Percentiles rank a stretch among this genome's conserved stretches.
phyloP scores from a whole-genome alignment of 75 land plant genomes.

The Sequoiadendron giganteum region DNA sequence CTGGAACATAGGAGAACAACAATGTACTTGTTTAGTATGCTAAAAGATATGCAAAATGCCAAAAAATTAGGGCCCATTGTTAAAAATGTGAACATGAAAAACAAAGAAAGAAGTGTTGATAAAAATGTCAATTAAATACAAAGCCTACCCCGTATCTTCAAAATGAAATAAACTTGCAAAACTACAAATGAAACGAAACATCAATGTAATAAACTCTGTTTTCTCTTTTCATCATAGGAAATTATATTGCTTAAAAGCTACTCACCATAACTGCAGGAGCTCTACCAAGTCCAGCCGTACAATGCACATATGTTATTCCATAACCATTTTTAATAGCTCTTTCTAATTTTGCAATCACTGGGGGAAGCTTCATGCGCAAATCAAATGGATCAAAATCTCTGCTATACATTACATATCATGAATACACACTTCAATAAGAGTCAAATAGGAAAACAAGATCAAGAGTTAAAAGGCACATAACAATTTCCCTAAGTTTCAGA shows the following conservation, averaged over 20 bases:
- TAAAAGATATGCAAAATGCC: background rate
- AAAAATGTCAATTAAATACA: background rate
- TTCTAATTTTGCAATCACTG: conserved; percentile 68
- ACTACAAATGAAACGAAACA: background rate
- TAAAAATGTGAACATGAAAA: background rate
- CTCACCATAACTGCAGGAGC: conserved; percentile 95
- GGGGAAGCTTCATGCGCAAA: conserved; percentile 81
- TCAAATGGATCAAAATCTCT: conserved; percentile 98
- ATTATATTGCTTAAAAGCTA: background rate
- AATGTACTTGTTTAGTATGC: background rate
- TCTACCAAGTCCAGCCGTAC: conserved; percentile 99
- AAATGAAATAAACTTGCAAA: background rate
- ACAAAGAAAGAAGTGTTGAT: background rate
- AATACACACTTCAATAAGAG: background rate
- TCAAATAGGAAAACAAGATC: background rate
- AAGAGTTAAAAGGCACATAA: background rate
- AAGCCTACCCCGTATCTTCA: background rate
- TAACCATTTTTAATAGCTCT: conserved; percentile 64
- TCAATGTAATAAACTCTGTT: background rate
- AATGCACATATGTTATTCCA: conserved; percentile 89
- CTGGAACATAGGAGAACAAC: no score
- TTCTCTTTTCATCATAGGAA: background rate
- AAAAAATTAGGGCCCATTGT: background rate
- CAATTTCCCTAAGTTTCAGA: background rate
- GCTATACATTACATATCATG: conserved; percentile 12